A percentile compares a stretch with the other conserved stretches of the same genome.
These are phyloP conservation scores for Lactifluus hygrophoroides DNA, from an alignment of 768 basidiomycete species.

Conservation along the genomic window DNA sequence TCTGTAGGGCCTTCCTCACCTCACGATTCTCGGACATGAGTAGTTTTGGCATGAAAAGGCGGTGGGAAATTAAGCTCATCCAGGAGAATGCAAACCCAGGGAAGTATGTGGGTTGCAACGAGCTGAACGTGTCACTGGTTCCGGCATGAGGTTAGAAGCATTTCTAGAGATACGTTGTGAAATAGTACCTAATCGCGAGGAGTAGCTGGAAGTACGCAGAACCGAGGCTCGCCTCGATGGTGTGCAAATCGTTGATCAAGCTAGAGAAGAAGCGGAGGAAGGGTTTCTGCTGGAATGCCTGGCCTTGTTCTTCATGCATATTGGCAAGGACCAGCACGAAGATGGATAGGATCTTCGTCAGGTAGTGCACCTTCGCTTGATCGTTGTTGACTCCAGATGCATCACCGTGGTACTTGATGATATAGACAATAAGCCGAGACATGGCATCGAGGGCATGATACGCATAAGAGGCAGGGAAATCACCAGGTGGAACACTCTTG, in stretches of 20 bases:
- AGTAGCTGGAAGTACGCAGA: conserved; percentile 85
- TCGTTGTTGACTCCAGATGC: conserved; percentile 88
- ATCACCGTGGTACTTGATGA: conserved; percentile 99
- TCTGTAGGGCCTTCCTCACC: conserved; percentile 32
- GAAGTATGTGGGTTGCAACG: conserved; percentile 92
- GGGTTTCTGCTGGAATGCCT: conserved; percentile 90
- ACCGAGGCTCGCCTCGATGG: conserved; percentile 78
- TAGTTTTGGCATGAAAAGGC: conserved; percentile 95
- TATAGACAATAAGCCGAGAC: conserved; percentile 90
- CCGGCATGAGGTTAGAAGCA: background rate
- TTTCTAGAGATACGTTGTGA: background rate
- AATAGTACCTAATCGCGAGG: conserved; percentile 71
- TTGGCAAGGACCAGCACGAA: conserved; percentile 93
- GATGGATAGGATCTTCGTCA: conserved; percentile 95
- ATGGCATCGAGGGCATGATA: conserved; percentile 95
- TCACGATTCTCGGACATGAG: conserved; percentile 82
- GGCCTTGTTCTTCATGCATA: conserved; percentile 88
- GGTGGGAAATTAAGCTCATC: conserved; percentile 93
- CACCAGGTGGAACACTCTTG: conserved; percentile 63
- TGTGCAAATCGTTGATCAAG: conserved; percentile 83
- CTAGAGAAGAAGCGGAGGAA: conserved; percentile 99
- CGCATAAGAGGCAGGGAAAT: conserved; percentile 59
- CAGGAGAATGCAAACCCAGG: conserved; percentile 98
- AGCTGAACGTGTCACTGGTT: conserved; percentile 85
- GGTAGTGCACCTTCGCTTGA: conserved; percentile 91